Conservation (phyloP, 441 rosid species). For the Raphanus hybrid region DNA sequence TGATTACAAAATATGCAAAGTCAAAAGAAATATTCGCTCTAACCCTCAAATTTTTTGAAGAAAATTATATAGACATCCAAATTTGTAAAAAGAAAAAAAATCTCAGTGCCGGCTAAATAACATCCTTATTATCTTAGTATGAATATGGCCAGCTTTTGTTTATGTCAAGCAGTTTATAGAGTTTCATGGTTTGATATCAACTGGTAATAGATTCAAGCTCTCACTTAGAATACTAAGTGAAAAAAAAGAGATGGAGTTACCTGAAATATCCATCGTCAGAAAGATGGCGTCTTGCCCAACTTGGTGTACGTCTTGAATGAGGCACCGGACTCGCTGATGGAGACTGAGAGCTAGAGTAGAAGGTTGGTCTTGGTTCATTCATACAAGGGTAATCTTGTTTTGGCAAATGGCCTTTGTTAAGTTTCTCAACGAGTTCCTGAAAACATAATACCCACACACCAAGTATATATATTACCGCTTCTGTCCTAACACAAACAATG, state of each 20-base stretch:
- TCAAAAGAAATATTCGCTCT: not conserved
- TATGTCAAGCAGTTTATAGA: not conserved
- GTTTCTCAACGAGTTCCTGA: slow-evolving; percentile 86
- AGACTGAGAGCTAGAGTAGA: slow-evolving; percentile 56
- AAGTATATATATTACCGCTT: slow-evolving; percentile 1
- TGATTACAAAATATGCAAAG: not conserved
- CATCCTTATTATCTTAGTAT: not conserved
- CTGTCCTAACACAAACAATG: not conserved
- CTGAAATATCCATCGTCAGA: slow-evolving; percentile 96
- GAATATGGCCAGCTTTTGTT: not conserved
- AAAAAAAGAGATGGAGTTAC: slow-evolving; percentile 33
- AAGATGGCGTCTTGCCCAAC: slow-evolving; percentile 85
- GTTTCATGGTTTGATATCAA: not conserved
- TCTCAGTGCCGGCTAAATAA: not conserved
- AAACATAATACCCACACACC: not conserved
- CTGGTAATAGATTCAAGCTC: not conserved
- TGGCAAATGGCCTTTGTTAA: slow-evolving; percentile 71
- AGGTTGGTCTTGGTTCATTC: slow-evolving; percentile 74
- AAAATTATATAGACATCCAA: not conserved
- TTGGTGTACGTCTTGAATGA: slow-evolving; percentile 83
- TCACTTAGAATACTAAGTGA: not conserved
- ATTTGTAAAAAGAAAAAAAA: no score
- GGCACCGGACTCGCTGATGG: slow-evolving; percentile 51
- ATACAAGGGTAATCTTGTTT: slow-evolving; percentile 82
- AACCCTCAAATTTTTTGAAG: not conserved